phyloP scores from a whole-genome alignment of 306 rosid species.

The Vicia faba region DNA sequence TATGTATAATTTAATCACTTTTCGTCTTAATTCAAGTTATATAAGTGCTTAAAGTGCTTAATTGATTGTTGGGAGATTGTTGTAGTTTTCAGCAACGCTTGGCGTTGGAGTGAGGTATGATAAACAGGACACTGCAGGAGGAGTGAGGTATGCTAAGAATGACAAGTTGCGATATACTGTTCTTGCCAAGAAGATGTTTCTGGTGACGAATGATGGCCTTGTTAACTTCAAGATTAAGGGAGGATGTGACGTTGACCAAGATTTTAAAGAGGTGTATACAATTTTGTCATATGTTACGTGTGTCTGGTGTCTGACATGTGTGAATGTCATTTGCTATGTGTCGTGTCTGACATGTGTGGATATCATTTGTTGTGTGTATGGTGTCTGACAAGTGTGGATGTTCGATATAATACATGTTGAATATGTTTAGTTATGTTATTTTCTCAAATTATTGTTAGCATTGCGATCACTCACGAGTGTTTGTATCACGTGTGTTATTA shows the following conservation, averaged over 20 bases:
- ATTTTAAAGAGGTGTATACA: constrained; percentile 55
- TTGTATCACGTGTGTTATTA: too few relatives aligned
- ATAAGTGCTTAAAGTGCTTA: too few relatives aligned
- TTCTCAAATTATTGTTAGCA: too few relatives aligned
- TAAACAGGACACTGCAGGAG: constrained; percentile 23
- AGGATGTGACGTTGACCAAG: constrained; percentile 59
- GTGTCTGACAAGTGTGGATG: too few relatives aligned
- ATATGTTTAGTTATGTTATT: too few relatives aligned
- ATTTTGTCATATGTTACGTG: not conserved
- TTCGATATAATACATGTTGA: too few relatives aligned
- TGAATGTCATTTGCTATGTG: too few relatives aligned
- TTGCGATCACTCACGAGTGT: too few relatives aligned
- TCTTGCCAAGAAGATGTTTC: constrained; percentile 73
- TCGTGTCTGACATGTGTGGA: too few relatives aligned
- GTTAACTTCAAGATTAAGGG: constrained; percentile 76
- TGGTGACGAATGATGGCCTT: constrained; percentile 54
- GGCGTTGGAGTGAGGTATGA: constrained; percentile 71
- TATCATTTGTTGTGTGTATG: too few relatives aligned
- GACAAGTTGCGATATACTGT: constrained; percentile 60
- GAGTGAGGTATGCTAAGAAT: constrained; percentile 49
- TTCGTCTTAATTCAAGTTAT: too few relatives aligned
- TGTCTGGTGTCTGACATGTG: too few relatives aligned
- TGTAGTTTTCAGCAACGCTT: constrained; percentile 74
- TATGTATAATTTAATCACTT: constrained; percentile 31
- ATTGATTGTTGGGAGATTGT: not conserved